Evolutionary conservation across 2,329 filamentous ascomycete genomes (phyloP).

Genomic region (Alternaria angustiovoidea): DNA sequence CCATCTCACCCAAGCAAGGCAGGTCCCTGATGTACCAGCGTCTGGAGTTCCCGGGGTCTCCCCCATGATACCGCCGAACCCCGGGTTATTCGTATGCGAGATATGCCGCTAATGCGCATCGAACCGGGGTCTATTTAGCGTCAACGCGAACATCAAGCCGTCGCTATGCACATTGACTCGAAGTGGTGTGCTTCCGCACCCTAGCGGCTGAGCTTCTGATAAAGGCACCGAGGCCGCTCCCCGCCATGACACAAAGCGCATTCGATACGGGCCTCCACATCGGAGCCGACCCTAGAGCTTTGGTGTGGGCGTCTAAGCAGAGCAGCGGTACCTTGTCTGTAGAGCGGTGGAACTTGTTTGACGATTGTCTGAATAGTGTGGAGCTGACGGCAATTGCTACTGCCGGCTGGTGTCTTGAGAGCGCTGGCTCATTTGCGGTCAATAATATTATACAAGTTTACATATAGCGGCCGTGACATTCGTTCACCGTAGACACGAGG

Average conservation of each 20-base stretch:
- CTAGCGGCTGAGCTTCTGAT: constrained; percentile 19
- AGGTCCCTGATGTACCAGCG: constrained; percentile 5
- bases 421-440: constrained; percentile 14
- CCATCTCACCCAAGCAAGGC: constrained; percentile 2
- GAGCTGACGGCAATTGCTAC: constrained; percentile 3
- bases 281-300: background rate
- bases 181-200: constrained; percentile 10
- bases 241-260: constrained; percentile 10
- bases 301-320: constrained; percentile 6
- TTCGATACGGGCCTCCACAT: constrained; percentile 16
- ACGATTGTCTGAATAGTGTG: constrained; percentile 3
- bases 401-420: constrained; percentile 1
- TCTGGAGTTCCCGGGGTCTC: constrained; percentile 8
- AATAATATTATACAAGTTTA: constrained; percentile 31
- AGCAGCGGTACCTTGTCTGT: constrained; percentile 5
- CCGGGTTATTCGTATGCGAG: constrained; percentile 28
- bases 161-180: constrained; percentile 9
- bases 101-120: constrained; percentile 11
- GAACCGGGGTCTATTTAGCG: constrained; percentile 6
- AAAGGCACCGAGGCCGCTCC: constrained; percentile 11
- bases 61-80: constrained; percentile 10
- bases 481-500: constrained; percentile 17
- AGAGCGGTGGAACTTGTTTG: constrained; percentile 3
- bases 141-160: constrained; percentile 20
- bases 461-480: constrained; percentile 25